Evolutionary conservation across 768 basidiomycete species (phyloP), one percentile per base, ranked within the genome.

Genomic region (Tricholomella constricta): DNA sequence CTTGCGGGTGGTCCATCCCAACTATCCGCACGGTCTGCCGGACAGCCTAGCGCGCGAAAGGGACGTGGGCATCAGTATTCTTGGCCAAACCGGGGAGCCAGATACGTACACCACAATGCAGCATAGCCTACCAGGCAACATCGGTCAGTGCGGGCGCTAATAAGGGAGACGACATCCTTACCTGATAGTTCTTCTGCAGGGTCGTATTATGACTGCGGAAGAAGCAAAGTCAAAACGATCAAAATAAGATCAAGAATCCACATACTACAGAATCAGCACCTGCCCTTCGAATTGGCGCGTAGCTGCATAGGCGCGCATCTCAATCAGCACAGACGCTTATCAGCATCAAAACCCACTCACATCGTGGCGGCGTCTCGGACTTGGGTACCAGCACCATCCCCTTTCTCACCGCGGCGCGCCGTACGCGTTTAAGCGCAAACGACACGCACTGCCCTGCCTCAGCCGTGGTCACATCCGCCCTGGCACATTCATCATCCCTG

Each of bases 381-480:
- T 87, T 91, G 51, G 84, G 84, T 1, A 94, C 86, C 38, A 98
- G 73, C 2, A 97, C 91, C 95, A 96, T 95, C 11, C 95, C 96
- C 70, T 98, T 98, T 54, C 96, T 77, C 8, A 98, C 85, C 19
- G 85, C 83, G 7, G 84, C 80, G 48, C 91, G 76, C 49, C 88
- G 80, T 53, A 97, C 86, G 40, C 92, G 82, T 75, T 98, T 99
- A 25, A 99, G 71, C 3, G 96, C 97, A 48, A 97, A 76, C 7
- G 91, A 91, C 17, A 99, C 94, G 45, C 91, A 92, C 72, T 99
- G 97, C 2, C 97, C 97, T 6, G 97, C 97, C 62, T 98, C 95
- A 0, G 92, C 97, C 12, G 80, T 79, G 14, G 77, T 77, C 2
- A 99, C 93, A 48, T 86, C 78, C 19, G 89, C 94, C 29, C 94